These are phyloP conservation scores for Sporothrix dimorphospora DNA, from an alignment of 2,329 filamentous ascomycete genomes.

Conservation along the genomic window DNA sequence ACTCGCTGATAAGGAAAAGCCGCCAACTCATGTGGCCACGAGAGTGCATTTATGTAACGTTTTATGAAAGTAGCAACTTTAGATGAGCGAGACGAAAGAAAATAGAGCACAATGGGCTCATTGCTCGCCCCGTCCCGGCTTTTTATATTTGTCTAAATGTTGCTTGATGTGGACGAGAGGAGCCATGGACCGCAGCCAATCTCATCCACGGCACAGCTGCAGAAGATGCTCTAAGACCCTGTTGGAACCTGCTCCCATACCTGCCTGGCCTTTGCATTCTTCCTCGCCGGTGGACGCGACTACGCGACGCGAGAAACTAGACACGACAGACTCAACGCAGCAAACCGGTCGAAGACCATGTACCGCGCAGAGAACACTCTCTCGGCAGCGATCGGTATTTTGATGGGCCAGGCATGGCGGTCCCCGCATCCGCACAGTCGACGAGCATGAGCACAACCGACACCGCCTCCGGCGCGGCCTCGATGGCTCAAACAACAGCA, in stretches of 20 bases:
- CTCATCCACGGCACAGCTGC: background rate
- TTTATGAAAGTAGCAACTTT: too few relatives aligned
- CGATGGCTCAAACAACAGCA: too few relatives aligned
- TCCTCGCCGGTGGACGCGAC: background rate
- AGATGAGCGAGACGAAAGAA: too few relatives aligned
- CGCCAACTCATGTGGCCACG: too few relatives aligned
- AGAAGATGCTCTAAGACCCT: background rate
- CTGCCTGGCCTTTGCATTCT: background rate
- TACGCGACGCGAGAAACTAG: too few relatives aligned
- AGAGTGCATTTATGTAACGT: too few relatives aligned
- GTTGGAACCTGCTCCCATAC: background rate
- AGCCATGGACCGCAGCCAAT: background rate
- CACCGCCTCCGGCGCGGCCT: background rate
- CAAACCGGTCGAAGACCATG: background rate
- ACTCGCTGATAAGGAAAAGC: too few relatives aligned
- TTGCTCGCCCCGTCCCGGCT: background rate
- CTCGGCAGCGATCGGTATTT: too few relatives aligned
- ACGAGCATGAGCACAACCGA: background rate
- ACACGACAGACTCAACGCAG: too few relatives aligned
- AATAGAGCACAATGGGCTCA: background rate
- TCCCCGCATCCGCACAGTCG: background rate
- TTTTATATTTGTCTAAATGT: background rate
- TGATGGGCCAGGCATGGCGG: too few relatives aligned
- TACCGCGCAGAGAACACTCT: background rate
- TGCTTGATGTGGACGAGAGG: background rate